Conservation (phyloP, 2,329 filamentous ascomycete genomes). For the Trichoderma polysporum region DNA sequence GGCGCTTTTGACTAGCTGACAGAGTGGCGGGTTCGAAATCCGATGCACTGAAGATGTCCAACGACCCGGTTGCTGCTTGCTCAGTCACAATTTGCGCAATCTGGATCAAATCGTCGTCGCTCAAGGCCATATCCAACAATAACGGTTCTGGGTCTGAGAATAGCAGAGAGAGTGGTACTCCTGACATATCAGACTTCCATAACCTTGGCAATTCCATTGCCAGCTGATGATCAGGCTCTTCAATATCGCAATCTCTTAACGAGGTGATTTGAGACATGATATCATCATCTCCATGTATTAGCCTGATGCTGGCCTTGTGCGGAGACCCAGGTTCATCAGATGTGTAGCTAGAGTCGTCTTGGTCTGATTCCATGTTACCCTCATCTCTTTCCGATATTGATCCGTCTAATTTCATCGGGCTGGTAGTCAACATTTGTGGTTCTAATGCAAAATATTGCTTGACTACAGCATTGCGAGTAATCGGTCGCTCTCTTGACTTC, state of each 20-base stretch:
- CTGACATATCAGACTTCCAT: conserved; percentile 48
- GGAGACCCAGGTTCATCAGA: conserved; percentile 52
- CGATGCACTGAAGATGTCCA: conserved; percentile 37
- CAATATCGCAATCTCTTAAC: conserved; percentile 49
- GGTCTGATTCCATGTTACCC: conserved; percentile 54
- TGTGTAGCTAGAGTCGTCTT: conserved; percentile 53
- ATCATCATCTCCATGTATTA: conserved; percentile 51
- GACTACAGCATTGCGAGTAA: conserved; percentile 29
- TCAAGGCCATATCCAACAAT: conserved; percentile 43
- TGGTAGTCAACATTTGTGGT: conserved; percentile 30
- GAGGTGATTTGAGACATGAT: conserved; percentile 53
- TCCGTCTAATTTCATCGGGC: conserved; percentile 40
- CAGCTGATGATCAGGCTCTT: conserved; percentile 48
- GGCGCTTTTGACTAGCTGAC: conserved; percentile 37
- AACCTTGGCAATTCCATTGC: conserved; percentile 51
- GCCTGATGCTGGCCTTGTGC: conserved; percentile 48
- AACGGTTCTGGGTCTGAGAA: conserved; percentile 61
- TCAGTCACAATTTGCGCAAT: conserved; percentile 71
- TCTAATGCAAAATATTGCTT: conserved; percentile 32
- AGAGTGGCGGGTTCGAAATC: conserved; percentile 24
- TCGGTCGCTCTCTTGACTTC: conserved; percentile 32
- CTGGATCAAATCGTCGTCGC: conserved; percentile 62
- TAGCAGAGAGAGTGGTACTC: conserved; percentile 53
- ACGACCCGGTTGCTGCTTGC: conserved; percentile 58
- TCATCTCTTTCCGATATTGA: conserved; percentile 47